Evolutionary conservation across 140 eudicot species (phyloP).

Genomic region (Flaveria floridana): DNA sequence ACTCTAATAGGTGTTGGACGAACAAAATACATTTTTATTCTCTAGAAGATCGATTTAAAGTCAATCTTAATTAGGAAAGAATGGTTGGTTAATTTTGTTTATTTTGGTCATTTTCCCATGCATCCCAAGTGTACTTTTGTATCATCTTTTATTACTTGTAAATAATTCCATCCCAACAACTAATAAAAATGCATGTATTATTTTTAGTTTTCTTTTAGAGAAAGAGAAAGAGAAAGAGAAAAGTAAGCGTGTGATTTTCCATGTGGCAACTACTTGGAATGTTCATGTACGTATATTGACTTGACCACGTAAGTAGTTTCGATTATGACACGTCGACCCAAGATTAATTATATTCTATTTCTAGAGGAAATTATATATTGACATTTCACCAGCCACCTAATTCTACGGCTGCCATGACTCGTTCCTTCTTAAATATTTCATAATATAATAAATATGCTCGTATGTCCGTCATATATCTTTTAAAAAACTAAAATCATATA

Average conservation of each 20-base stretch:
- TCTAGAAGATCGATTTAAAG: too few species aligned
- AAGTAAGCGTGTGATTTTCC: slow-evolving; percentile 12
- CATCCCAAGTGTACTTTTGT: too few species aligned
- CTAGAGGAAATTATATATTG: background rate
- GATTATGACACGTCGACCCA: slow-evolving; percentile 22
- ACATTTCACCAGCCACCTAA: slow-evolving; percentile 36
- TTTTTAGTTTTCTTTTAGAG: background rate
- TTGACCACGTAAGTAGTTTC: slow-evolving; percentile 17
- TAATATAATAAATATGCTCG: background rate
- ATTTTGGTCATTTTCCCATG: too few species aligned
- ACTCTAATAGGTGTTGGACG: too few species aligned
- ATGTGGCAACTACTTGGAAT: slow-evolving; percentile 20
- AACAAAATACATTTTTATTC: too few species aligned
- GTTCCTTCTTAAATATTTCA: background rate
- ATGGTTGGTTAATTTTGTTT: too few species aligned
- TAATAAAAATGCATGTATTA: too few species aligned
- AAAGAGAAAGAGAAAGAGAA: background rate
- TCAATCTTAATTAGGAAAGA: too few species aligned
- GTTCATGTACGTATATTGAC: background rate
- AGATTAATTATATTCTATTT: background rate
- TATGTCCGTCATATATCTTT: background rate
- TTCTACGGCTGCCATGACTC: slow-evolving; percentile 16
- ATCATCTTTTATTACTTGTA: background rate
- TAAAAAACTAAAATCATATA: background rate
- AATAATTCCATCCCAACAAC: background rate